Evolutionary conservation across 345 rosid species (phyloP), one percentile per base, ranked within the genome.

Genomic region (Kernera saxatilis): DNA sequence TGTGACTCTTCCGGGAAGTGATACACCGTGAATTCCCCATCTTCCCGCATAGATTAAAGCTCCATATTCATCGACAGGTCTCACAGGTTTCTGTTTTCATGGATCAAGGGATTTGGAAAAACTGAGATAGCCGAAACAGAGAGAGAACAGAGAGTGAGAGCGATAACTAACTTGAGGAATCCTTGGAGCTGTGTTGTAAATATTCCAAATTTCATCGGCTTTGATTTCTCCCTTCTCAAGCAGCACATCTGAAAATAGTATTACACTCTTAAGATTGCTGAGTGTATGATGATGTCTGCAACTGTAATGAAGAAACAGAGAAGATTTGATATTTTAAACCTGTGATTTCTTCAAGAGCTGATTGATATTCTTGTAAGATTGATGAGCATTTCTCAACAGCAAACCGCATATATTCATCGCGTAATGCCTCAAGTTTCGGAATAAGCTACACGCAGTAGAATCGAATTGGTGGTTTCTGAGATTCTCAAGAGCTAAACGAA

Each of bases 1-100:
- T n/a, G 98, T 93, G 37, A 84, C 97, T 79, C 98, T 85, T 25
- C 96, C 98, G 0, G 98, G 97, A 52, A 91, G 91, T 1, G 91
- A 76, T 50, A 87, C 82, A 36, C 97, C 95, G 50, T 90, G 88
- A 56, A 88, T 81, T 52, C 96, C 98, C 98, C 98, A 93, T 71
- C 98, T 82, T 55, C 98, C 97, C 63, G 95, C 92, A 84, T 90
- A 88, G 54, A 93, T 82, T 33, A 90, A 84, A 44, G 95, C 88
- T 65, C 97, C 97, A 78, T 84, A 87, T 71, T 93, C 97, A 29
- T 93, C 97, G 13, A 93, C 74, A 18, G 91, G 87, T 54, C 75
- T 81, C 55, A 91, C 92, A 3, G 79, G 64, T 55, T 87, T 84
- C 96, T 93, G 82, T 41, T 77, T 60, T 49, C 74, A 54, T 37